Base-by-base conservation (phyloP, 345 rosid species). In the Citrus glauca region DNA sequence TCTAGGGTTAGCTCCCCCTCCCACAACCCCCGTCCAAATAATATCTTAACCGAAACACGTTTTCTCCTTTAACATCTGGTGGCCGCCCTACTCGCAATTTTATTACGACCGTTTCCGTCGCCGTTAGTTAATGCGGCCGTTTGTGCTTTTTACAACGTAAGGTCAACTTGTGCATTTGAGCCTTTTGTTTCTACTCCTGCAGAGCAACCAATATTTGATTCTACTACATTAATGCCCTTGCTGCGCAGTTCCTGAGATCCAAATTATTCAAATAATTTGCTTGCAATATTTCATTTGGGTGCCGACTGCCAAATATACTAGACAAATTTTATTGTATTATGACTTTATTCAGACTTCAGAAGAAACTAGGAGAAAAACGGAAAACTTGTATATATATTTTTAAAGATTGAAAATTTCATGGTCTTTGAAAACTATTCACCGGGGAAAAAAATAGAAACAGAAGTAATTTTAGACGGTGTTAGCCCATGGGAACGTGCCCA, bases 41-140 rank as follows among this genome's bases (percentile, higher is more conserved):
- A 76, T 82, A 84, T 56, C 42, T 57, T 73, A 73, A 75, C 80
- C 27, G 80, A 80, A 75, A 66, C 87, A 70, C 83, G 79, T 74
- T 76, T 16, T 63, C 77, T 38, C 68, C 66, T 77, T 77, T 66
- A 77, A 42, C 37, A 20, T 30, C 35, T 64, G 37, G 40, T 27
- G 10, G 35, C 61, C 75, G 24, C 66, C 75, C 27, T 42, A 6
- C 16, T 25, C 11, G 61, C 62, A 22, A 27, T n/a, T 20, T 35
- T 62, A 62, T 16, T 42, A 40, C 38, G 4, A 9, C 55, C 59
- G 22, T 24, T 40, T 6, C 73, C 80, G 64, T 81, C 40, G 66
- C 72, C 85, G 64, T 62, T 55, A 25, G 7, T 32, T 30, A 37
- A 11, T 22, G 16, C 32, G 17, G 74, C 78, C 33, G 27, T 67